These are phyloP conservation scores for Mucor indicus DNA, from an alignment of 371 early-diverging fungal genomes.

Conservation along the genomic window DNA sequence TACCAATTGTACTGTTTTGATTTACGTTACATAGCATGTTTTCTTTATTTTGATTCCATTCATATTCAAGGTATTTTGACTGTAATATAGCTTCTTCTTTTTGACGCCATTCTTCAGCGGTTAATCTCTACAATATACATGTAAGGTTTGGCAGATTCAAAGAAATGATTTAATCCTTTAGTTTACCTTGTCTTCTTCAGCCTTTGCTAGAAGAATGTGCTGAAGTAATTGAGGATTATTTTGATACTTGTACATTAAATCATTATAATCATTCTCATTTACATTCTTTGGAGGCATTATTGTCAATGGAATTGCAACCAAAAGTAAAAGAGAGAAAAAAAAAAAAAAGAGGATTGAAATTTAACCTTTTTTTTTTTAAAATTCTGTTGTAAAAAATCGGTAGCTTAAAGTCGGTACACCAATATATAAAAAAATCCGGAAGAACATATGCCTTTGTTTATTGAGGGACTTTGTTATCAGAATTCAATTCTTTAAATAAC, in stretches of 20 bases:
- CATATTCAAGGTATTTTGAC: conserved; percentile 22
- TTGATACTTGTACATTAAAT: conserved; percentile 16
- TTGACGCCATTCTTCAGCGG: conserved; percentile 27
- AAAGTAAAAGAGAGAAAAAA: conserved; percentile 1
- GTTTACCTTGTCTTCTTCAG: conserved; percentile 22
- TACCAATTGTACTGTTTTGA: too few relatives aligned
- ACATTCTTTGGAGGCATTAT: conserved; percentile 15
- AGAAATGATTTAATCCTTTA: neutral
- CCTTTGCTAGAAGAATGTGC: conserved; percentile 21
- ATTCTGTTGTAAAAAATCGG: conserved; percentile 18
- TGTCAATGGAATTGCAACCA: neutral
- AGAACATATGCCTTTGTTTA: too few relatives aligned
- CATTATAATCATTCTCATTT: neutral
- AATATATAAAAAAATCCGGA: too few relatives aligned
- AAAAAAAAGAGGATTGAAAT: neutral
- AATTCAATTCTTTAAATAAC: too few relatives aligned
- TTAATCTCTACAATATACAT: conserved; percentile 13
- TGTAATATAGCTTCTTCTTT: conserved; percentile 25
- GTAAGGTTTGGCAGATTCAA: neutral
- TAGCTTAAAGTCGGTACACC: conserved; percentile 31
- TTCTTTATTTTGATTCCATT: conserved; percentile 13
- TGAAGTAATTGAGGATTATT: conserved; percentile 15
- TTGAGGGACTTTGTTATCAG: too few relatives aligned
- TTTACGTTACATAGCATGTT: neutral
- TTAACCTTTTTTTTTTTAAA: conserved; percentile 16